Conservation (phyloP, 1,139 yeast species). For the Meyerozyma sp. region DNA sequence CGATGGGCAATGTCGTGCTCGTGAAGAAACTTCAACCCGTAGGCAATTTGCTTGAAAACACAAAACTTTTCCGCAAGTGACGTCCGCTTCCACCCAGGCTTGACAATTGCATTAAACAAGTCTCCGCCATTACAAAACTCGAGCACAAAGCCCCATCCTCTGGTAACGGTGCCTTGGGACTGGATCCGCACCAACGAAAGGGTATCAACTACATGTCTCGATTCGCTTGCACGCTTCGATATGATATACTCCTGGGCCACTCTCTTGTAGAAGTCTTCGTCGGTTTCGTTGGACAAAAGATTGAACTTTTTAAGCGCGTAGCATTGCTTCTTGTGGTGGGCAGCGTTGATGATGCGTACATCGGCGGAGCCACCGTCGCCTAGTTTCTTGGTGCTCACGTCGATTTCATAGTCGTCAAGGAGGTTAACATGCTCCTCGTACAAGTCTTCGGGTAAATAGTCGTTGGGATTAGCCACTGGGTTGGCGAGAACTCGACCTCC, state of each 20-base stretch:
- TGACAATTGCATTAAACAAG: conserved; percentile 38
- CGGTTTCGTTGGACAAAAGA: conserved; percentile 55
- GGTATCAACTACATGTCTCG: conserved; percentile 57
- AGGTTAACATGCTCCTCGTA: conserved; percentile 48
- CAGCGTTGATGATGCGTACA: conserved; percentile 47
- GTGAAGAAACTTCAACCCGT: conserved; percentile 52
- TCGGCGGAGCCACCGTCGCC: conserved; percentile 76
- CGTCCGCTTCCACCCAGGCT: conserved; percentile 45
- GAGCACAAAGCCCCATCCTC: conserved; percentile 77
- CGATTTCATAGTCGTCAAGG: conserved; percentile 56
- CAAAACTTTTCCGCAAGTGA: conserved; percentile 50
- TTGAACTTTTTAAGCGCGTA: conserved; percentile 64
- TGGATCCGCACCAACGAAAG: conserved; percentile 54
- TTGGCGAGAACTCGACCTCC: conserved; percentile 47
- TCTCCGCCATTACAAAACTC: conserved; percentile 60
- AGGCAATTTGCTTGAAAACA: conserved; percentile 53
- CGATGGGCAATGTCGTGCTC: conserved; percentile 55
- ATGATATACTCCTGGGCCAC: conserved; percentile 61
- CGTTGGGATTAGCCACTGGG: conserved; percentile 69
- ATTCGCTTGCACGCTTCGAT: conserved; percentile 44
- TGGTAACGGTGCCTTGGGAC: conserved; percentile 44
- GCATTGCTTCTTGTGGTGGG: conserved; percentile 32
- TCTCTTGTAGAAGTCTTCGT: conserved; percentile 61
- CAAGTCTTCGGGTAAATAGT: conserved; percentile 50
- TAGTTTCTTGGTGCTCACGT: conserved; percentile 41